Base-by-base conservation (phyloP, 352 stramenopile species). In the Globisporangium cystogenes region DNA sequence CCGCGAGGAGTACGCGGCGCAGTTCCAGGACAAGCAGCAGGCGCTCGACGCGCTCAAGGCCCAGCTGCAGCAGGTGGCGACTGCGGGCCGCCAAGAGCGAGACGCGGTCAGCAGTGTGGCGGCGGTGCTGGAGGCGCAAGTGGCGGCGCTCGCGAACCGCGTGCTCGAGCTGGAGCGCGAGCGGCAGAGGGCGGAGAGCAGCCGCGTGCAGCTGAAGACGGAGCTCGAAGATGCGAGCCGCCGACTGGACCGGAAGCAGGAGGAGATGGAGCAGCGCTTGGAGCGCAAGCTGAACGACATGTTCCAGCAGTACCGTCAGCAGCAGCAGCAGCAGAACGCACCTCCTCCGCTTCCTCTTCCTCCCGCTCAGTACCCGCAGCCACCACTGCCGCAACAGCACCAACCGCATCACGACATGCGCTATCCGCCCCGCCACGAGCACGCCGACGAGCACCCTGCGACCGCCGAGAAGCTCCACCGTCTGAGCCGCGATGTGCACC, bases 21-120 rank as follows among this genome's bases (percentile, higher is more conserved):
- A 51, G 8, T 21, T 74, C 2, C 27, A 61, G 3, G 48, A 27
- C 3, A 67, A 82, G 51, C 50, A 81, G 46, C 57, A 58, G 14
- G 48, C 62, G 20, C 24, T 69, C 21, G 40, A 59, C 21, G 43
- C 45, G 18, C 49, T 81, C 37, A 24, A 26, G 18, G 20, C 18
- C 1, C 51, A 33, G 16, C 18, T 56, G 21, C 18, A 41, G 37
- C 26, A 49, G 16, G 37, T 29, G 37, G 10, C 29, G 0, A 11
- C 37, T 1, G 37, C 31, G 27, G 16, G 4, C 29, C 42, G 26
- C 5, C 7, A 47, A 2, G 51, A 48, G 10, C 23, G 11, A 16
- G 33, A 23, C 5, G 23, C 12, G 0, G 40, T 15, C 7, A 16
- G 12, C 7, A 21, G 40, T 4, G 21, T 23, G 8, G n/a, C 8